Conservation (phyloP, 495 filamentous ascomycete species). For the Trichoderma virens region DNA sequence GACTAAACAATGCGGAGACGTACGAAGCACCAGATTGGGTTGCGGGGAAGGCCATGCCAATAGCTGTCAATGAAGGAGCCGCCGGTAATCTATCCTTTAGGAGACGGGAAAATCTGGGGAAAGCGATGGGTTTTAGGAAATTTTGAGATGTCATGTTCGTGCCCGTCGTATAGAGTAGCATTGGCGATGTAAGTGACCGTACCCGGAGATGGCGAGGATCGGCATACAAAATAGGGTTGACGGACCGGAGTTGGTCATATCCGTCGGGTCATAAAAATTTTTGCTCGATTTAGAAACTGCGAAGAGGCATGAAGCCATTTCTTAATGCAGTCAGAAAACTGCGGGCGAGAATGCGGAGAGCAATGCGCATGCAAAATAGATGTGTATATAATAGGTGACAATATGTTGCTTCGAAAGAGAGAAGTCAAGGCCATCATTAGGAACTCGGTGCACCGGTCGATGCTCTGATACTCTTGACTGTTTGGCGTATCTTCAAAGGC, state of each 20-base stretch:
- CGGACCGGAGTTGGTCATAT: neutral
- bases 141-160: neutral
- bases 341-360: neutral
- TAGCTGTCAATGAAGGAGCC: neutral
- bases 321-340: neutral
- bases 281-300: neutral
- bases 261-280: neutral
- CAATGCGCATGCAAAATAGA: neutral
- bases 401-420: neutral
- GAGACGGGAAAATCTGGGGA: slow-evolving; percentile 5
- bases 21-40: neutral
- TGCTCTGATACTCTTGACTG: neutral
- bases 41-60: neutral
- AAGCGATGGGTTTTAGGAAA: neutral
- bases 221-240: neutral
- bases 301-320: neutral
- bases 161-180: neutral
- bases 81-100: neutral
- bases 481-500: neutral
- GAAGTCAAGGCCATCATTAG: too few relatives aligned
- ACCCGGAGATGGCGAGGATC: neutral
- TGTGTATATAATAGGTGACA: neutral
- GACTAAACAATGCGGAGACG: neutral
- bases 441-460: neutral
- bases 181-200: neutral